phyloP scores from a whole-genome alignment of 2,329 filamentous ascomycete species.

The Colletotrichum cuscutae region DNA sequence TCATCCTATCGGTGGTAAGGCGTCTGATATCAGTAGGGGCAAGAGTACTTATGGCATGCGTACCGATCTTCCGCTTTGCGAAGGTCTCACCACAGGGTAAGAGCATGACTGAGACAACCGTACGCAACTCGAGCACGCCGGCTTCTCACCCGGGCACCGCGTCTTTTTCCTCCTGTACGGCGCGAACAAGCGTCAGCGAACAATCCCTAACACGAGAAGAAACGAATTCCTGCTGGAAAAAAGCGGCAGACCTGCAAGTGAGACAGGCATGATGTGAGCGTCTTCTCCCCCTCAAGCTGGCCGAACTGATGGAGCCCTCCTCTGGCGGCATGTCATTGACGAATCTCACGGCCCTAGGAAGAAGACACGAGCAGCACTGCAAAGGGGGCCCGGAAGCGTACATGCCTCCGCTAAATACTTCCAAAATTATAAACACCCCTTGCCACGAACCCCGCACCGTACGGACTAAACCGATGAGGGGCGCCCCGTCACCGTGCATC shows the following conservation, averaged over 20 bases:
- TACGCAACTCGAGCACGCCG: constrained; percentile 60
- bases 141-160: constrained; percentile 62
- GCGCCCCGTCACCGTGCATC: constrained; percentile 3
- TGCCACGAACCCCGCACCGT: constrained; percentile 9
- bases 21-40: neutral
- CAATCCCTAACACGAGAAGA: neutral
- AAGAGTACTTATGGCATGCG: constrained; percentile 29
- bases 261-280: constrained; percentile 55
- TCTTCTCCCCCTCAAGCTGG: constrained; percentile 46
- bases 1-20: constrained; percentile 51
- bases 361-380: constrained; percentile 19
- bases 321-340: constrained; percentile 45
- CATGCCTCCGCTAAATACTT: constrained; percentile 29
- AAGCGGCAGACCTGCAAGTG: constrained; percentile 56
- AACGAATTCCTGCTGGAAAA: neutral
- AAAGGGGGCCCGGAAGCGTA: neutral
- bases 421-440: neutral
- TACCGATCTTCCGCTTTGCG: constrained; percentile 57
- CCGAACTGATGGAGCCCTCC: constrained; percentile 38
- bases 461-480: constrained; percentile 11
- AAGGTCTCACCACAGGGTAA: constrained; percentile 51
- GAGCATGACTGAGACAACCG: constrained; percentile 59
- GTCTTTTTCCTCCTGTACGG: constrained; percentile 57
- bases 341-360: constrained; percentile 16
- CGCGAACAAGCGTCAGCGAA: constrained; percentile 26